phyloP scores from a whole-genome alignment of 768 basidiomycete species.

The Tulasnella sp. region DNA sequence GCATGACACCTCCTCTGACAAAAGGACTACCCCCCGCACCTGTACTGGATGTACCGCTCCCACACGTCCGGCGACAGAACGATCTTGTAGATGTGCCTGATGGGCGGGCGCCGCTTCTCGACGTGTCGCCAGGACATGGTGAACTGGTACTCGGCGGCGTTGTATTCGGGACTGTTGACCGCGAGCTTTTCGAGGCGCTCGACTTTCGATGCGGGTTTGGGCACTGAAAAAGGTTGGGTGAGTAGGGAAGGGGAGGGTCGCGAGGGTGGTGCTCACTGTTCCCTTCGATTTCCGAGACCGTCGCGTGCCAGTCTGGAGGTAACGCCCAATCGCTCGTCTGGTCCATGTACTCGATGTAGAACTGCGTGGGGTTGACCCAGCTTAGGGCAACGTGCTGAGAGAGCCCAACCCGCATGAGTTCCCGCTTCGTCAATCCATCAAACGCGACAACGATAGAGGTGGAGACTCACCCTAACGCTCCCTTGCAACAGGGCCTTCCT shows the following conservation, averaged over 20 bases:
- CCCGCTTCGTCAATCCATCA: background rate
- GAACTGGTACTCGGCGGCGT: background rate
- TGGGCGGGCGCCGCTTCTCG: background rate
- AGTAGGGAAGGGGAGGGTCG: background rate
- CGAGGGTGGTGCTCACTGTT: background rate
- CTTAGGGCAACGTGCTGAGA: background rate
- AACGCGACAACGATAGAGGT: too few relatives aligned
- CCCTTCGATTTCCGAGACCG: background rate
- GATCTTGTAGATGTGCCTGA: background rate
- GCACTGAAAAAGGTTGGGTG: background rate
- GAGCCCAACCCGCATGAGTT: background rate
- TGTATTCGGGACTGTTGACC: background rate
- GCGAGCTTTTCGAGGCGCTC: background rate
- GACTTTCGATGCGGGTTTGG: background rate
- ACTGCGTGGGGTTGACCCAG: background rate
- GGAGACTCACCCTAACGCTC: background rate
- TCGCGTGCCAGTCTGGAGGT: background rate
- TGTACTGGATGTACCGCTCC: background rate
- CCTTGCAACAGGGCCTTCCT: background rate
- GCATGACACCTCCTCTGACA: too few relatives aligned
- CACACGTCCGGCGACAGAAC: background rate
- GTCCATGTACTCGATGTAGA: conserved; percentile 7
- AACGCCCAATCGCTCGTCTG: background rate
- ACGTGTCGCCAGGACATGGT: background rate
- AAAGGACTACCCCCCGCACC: background rate